These are phyloP conservation scores for Salix udensis DNA, from an alignment of 345 rosid genomes.

Conservation along the genomic window DNA sequence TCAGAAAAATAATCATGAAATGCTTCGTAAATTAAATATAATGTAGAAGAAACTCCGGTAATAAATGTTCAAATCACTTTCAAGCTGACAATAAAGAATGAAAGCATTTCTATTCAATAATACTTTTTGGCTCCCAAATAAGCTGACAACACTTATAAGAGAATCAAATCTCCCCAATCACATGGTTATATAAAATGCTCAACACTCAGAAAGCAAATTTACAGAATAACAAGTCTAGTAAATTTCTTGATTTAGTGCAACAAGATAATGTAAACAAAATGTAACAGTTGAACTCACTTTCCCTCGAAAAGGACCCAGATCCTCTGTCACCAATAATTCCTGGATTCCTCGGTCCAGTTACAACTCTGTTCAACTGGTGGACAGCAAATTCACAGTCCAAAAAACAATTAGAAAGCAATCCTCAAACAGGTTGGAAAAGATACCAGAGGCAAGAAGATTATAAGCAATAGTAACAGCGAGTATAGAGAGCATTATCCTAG, in stretches of 20 bases:
- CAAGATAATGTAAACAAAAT: background rate
- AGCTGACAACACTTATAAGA: background rate
- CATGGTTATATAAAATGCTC: background rate
- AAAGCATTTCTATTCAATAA: background rate
- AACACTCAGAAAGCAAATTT: background rate
- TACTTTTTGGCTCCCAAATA: background rate
- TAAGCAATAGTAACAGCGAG: background rate
- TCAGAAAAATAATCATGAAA: background rate
- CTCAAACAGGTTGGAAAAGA: background rate
- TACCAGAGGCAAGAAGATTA: background rate
- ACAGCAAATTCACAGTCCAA: slow-evolving; percentile 3
- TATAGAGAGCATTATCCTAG: background rate
- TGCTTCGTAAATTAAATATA: background rate
- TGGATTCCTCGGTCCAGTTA: slow-evolving; percentile 86
- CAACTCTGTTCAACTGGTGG: slow-evolving; percentile 75
- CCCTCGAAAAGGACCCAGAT: slow-evolving; percentile 94
- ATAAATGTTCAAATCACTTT: background rate
- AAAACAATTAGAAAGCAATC: background rate
- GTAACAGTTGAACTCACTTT: slow-evolving; percentile 63
- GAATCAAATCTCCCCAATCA: background rate
- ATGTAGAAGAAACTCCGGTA: background rate
- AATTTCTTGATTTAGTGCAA: background rate
- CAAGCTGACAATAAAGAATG: background rate
- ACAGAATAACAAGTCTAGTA: background rate
- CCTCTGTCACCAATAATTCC: slow-evolving; percentile 95